These are phyloP conservation scores for Solanum chiquidenum DNA, from an alignment of 257 asterid genomes.

Conservation along the genomic window DNA sequence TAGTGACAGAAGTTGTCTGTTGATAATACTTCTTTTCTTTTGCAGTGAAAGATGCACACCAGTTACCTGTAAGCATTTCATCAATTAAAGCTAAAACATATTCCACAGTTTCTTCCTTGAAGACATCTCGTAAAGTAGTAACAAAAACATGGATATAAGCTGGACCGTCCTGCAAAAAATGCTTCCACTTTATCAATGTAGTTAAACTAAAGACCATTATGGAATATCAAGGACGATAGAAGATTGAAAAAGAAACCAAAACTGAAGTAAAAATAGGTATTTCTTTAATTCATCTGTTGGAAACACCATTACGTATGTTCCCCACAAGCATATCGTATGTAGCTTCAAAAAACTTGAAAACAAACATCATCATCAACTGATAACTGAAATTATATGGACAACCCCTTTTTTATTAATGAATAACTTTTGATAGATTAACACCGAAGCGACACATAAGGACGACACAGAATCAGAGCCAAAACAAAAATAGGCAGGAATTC, in stretches of 20 bases:
- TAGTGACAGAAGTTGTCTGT: not conserved
- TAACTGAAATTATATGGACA: not conserved
- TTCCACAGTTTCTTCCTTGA: conserved; percentile 86
- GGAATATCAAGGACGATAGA: not conserved
- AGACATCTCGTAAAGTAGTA: conserved; percentile 72
- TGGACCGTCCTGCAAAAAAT: conserved; percentile 74
- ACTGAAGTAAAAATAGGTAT: not conserved
- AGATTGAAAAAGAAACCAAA: not conserved
- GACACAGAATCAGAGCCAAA: not conserved
- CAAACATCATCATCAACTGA: not conserved
- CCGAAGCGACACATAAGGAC: not conserved
- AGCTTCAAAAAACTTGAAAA: not conserved
- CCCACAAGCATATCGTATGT: not conserved
- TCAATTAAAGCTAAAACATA: conserved; percentile 78
- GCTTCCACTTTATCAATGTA: not conserved
- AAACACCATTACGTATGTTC: not conserved
- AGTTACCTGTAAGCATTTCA: conserved; percentile 75
- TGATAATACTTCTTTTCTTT: not conserved
- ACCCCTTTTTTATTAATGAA: not conserved
- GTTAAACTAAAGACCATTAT: not conserved
- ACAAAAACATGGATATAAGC: conserved; percentile 64
- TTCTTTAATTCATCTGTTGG: not conserved
- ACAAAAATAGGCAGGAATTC: not conserved
- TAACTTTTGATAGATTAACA: not conserved
- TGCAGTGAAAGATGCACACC: not conserved